These are phyloP conservation scores for Acrodontium crateriforme DNA, from an alignment of 2,329 filamentous ascomycete genomes.

Conservation along the genomic window DNA sequence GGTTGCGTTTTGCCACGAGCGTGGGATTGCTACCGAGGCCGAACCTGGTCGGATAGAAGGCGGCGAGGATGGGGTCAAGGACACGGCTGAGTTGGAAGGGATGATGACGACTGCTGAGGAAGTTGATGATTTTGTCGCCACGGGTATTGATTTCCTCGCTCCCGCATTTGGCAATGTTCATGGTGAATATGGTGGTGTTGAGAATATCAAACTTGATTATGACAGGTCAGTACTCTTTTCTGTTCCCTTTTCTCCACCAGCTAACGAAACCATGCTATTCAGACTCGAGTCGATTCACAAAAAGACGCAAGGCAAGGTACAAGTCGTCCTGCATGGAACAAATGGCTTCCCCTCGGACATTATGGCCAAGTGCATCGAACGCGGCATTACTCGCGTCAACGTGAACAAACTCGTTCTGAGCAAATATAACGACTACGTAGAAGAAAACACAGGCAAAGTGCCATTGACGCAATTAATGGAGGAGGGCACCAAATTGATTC, in stretches of 20 bases:
- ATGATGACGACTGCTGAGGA: conserved; percentile 55
- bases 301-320: conserved; percentile 33
- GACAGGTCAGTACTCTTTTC: conserved; percentile 23
- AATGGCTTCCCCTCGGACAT: conserved; percentile 44
- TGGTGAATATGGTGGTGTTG: conserved; percentile 57
- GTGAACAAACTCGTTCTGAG: conserved; percentile 44
- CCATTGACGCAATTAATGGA: conserved; percentile 42
- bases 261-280: neutral
- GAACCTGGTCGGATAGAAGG: conserved; percentile 60
- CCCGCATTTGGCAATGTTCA: conserved; percentile 68
- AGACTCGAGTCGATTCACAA: conserved; percentile 34
- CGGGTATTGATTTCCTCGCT: conserved; percentile 60
- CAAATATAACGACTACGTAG: conserved; percentile 34
- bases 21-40: conserved; percentile 55
- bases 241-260: neutral
- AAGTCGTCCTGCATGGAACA: conserved; percentile 44
- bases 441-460: conserved; percentile 36
- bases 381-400: conserved; percentile 44
- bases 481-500: conserved; percentile 24
- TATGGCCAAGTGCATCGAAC: conserved; percentile 39
- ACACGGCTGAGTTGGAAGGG: conserved; percentile 49
- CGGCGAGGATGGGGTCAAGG: conserved; percentile 60
- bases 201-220: conserved; percentile 48
- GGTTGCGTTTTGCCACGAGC: conserved; percentile 47
- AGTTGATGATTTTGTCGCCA: conserved; percentile 54